phyloP scores from a whole-genome alignment of 768 basidiomycete genomes.

The Boletus rufocinnamomeus region DNA sequence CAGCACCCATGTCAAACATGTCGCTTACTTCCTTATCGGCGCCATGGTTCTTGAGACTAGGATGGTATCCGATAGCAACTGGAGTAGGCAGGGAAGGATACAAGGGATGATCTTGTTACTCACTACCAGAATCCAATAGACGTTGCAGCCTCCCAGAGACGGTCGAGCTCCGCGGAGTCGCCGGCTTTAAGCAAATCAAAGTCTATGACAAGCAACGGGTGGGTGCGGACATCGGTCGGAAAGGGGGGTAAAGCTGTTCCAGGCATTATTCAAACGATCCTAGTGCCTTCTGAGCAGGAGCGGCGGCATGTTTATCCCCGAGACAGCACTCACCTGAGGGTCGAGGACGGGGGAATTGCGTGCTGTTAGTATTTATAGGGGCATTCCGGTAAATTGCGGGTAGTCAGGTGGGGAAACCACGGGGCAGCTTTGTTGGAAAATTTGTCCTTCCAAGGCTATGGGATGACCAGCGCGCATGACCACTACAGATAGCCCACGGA shows the following conservation, averaged over 20 bases:
- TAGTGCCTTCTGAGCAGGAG: background rate
- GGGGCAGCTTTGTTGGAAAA: too few species aligned
- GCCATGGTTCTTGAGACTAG: conserved; percentile 47
- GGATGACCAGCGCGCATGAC: too few species aligned
- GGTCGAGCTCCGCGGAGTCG: conserved; percentile 41
- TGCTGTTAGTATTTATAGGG: too few species aligned
- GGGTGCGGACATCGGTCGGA: conserved; percentile 44
- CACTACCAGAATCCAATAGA: conserved; percentile 57
- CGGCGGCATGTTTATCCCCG: background rate
- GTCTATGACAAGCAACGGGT: conserved; percentile 50
- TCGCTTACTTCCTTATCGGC: conserved; percentile 36
- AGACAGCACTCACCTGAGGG: background rate
- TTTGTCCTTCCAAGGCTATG: too few species aligned
- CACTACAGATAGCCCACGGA: too few species aligned
- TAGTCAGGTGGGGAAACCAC: too few species aligned
- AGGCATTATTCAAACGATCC: conserved; percentile 31
- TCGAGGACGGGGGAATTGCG: too few species aligned
- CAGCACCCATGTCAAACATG: conserved; percentile 47
- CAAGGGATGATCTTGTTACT: conserved; percentile 24
- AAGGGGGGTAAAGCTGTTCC: conserved; percentile 41
- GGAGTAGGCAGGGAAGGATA: background rate
- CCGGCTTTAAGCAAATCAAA: conserved; percentile 39
- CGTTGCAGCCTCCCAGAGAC: conserved; percentile 50
- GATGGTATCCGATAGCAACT: background rate
- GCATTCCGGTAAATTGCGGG: too few species aligned